Evolutionary conservation across 306 rosid genomes (phyloP), one percentile per base, ranked within the genome.

Genomic region (Glycine tomentella): DNA sequence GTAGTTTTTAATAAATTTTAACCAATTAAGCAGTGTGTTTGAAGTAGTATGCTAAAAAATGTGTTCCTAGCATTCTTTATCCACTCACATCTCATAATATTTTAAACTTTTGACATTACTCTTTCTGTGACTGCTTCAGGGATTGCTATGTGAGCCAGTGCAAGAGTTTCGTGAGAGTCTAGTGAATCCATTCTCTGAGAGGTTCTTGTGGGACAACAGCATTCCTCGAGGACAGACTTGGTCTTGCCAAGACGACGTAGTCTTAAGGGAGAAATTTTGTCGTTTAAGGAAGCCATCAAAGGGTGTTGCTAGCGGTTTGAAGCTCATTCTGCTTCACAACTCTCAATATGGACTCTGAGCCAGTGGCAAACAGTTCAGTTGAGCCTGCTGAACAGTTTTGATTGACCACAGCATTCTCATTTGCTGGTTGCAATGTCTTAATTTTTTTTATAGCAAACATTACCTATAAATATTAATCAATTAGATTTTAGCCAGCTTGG

Each of bases 171-270:
- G 83, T 0, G 87, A 82, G 80, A 91, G 97, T 68, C 82, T 93
- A 76, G 91, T 91, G 81, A 93, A 90, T 75, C 97, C 94, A 12
- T 87, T 89, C 72, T 93, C 97, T 4, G 87, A 84, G 64, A 93
- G 97, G 86, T 91, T 91, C 87, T 40, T 91, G 84, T 93, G 97
- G 97, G 76, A 82, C 10, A 85, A 89, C n/a, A 93, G 97, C 79
- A 86, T 90, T 87, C 88, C 97, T 6, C 78, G 92, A 58, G 97
- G 97, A 56, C 90, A 70, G 59, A 93, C 94, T 42, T 93, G 97
- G 97, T 88, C 94, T 57, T 81, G 73, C 69, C 65, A 73, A 10
- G 90, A 89, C 14, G 90, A 91, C 38, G 59, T 69, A 1, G 83
- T 85, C 36, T 88, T 90, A 78, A 85, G 86, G 77, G 94, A 90